phyloP scores from a whole-genome alignment of 106 monocot genomes.

The Agapanthus africanus region DNA sequence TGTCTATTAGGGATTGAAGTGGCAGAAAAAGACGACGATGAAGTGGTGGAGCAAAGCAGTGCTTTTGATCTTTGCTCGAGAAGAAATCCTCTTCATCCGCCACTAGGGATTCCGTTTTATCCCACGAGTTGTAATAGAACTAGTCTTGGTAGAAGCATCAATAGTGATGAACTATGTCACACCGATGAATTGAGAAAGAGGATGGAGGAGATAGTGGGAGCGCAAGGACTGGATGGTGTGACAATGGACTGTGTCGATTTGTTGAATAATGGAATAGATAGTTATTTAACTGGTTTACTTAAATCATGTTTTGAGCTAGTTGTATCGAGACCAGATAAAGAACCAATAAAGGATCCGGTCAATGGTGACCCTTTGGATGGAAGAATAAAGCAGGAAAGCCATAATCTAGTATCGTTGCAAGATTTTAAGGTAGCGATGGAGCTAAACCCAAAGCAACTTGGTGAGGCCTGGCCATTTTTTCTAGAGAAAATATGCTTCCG shows the following conservation, averaged over 20 bases:
- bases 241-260: conserved; percentile 58
- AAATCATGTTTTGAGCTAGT: conserved; percentile 42
- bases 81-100: conserved; percentile 31
- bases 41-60: conserved; percentile 7
- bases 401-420: conserved; percentile 25
- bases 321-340: conserved; percentile 21
- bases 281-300: conserved; percentile 53
- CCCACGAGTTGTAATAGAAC: conserved; percentile 16
- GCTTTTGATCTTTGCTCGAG: conserved; percentile 7
- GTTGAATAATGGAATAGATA: conserved; percentile 62
- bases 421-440: conserved; percentile 73
- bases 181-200: conserved; percentile 39
- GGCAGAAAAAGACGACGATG: conserved; percentile 9
- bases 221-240: conserved; percentile 41
- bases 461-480: conserved; percentile 57
- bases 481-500: conserved; percentile 48
- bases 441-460: conserved; percentile 55
- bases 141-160: conserved; percentile 16
- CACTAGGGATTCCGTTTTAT: conserved; percentile 50
- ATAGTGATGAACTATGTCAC: conserved; percentile 46
- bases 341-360: conserved; percentile 18
- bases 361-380: conserved; percentile 18
- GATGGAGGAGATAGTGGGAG: conserved; percentile 56
- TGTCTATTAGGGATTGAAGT: conserved; percentile 9
- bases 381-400: conserved; percentile 11